Base-by-base conservation (phyloP, 192 early-diverging fungal genomes). In the Linnemannia schmuckeri region DNA sequence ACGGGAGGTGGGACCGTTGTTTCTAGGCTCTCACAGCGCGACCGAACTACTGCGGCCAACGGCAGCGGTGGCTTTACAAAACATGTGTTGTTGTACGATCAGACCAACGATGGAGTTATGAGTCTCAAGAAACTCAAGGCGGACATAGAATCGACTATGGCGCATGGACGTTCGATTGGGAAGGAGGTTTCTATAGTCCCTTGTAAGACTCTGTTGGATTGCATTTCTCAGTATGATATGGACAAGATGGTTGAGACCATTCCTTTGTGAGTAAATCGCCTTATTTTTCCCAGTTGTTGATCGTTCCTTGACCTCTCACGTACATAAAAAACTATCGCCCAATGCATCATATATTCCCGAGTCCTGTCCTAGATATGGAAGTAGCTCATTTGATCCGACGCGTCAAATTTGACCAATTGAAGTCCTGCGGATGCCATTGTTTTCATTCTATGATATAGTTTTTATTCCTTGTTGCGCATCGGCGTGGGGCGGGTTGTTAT, bases 1-100 rank as follows among this genome's bases (percentile, higher is more conserved):
- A 55, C 80, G 17, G 85, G 85, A 2, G 85, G 85, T n/a, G 85
- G 85, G 9, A 61, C 27, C 12, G 47, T 79, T 27, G 85, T 87
- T 6, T 41, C 79, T 6, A 72, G 75, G 7, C 41, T 87, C 10
- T 87, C 74, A 57, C 84, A 76, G 55, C 37, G 80, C 27, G 80
- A 82, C 49, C 80, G 37, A 66, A 61, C n/a, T 47, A 4, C 33
- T 17, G n/a, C 8, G 2, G 8, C 13, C 37, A 49, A 6, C 18
- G 38, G 27, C 7, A 4, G n/a, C n/a, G 70, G n/a, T 27, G 12
- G 70, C 20, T 20, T 20, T 0, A 66, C 30, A 33, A 66, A 30
- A 61, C 85, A 87, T 78, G 12, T 87, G 20, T 20, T 87, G 2
- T 20, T 87, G 37, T 78, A 52, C 40, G 79, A 85, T 20, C 77